phyloP scores from a whole-genome alignment of 139 green algal species.

The Picocystis salinarum region DNA sequence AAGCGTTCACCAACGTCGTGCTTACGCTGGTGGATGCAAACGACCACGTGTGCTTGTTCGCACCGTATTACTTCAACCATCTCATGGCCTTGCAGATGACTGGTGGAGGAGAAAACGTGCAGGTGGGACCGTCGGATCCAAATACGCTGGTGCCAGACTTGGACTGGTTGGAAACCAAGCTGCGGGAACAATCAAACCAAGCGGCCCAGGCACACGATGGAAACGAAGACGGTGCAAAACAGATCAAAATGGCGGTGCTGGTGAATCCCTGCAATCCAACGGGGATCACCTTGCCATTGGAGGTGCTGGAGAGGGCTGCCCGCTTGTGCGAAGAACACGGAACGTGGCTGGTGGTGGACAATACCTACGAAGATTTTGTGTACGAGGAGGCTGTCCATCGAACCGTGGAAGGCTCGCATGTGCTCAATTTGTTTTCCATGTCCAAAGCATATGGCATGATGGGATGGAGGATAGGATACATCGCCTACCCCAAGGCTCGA shows the following conservation, averaged over 20 bases:
- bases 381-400: slow-evolving; percentile 41
- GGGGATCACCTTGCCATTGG: slow-evolving; percentile 40
- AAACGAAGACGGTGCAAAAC: slow-evolving; percentile 15
- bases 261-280: slow-evolving; percentile 79
- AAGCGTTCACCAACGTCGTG: slow-evolving; percentile 73
- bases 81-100: slow-evolving; percentile 54
- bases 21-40: slow-evolving; percentile 45
- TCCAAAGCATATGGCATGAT: slow-evolving; percentile 50
- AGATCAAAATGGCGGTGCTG: slow-evolving; percentile 50
- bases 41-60: slow-evolving; percentile 63
- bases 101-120: slow-evolving; percentile 18
- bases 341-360: slow-evolving; percentile 79
- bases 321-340: slow-evolving; percentile 29
- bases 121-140: slow-evolving; percentile 20
- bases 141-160: slow-evolving; percentile 29
- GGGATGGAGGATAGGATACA: slow-evolving; percentile 56
- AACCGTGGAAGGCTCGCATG: slow-evolving; percentile 33
- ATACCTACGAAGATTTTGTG: slow-evolving; percentile 84
- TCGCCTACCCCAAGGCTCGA: slow-evolving; percentile 29
- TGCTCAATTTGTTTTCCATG: slow-evolving; percentile 75
- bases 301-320: slow-evolving; percentile 35
- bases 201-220: slow-evolving; percentile 6
- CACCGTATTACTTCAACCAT: slow-evolving; percentile 94
- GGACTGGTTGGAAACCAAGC: slow-evolving; percentile 20
- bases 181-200: slow-evolving; percentile 1